Base-by-base conservation (phyloP, 768 basidiomycete genomes). In the Hortiboletus flavorubellus region DNA sequence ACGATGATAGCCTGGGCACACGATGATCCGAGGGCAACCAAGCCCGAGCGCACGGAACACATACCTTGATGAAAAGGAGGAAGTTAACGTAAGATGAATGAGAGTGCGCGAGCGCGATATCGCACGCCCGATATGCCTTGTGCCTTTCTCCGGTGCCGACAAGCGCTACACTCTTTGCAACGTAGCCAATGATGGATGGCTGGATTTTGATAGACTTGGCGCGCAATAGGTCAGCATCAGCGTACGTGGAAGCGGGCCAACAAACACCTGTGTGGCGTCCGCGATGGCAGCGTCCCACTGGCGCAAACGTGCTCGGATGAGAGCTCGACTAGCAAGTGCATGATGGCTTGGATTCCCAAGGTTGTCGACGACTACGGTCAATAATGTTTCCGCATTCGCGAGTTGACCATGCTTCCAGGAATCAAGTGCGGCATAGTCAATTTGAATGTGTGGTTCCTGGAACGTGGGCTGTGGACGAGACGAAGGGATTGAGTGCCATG, bases 21-120 rank as follows among this genome's bases (percentile, higher is more conserved):
- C 9, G 38, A n/a, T 2, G 0, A 15, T 0, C 16, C 8, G 38
- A n/a, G 16, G 16, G 9, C 0, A 8, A n/a, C 8, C 16, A n/a
- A 38, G 38, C 4, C n/a, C 10, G 37, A 9, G 18, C 9, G 21
- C 16, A 5, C 1, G 11, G 21, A 4, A 53, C n/a, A 44, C 34
- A 5, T 9, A 34, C 54, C 37, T 55, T 55, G 43, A 40, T 37
- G 5, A 53, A 8, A 16, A 53, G 40, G 31, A 47, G 46, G 8
- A 26, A 18, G 3, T 1, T 40, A 29, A 29, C 44, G 10, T 55
- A 37, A 5, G 8, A 1, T n/a, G 38, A n/a, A 9, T 38, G 38
- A 16, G 16, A n/a, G 3, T 8, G n/a, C 7, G 16, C 31, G 26
- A 50, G 21, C 3, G 49, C 54, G 10, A 50, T 39, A 38, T 51